Base-by-base conservation (phyloP, 1,284 basidiomycete genomes). In the Thelephora terrestris region DNA sequence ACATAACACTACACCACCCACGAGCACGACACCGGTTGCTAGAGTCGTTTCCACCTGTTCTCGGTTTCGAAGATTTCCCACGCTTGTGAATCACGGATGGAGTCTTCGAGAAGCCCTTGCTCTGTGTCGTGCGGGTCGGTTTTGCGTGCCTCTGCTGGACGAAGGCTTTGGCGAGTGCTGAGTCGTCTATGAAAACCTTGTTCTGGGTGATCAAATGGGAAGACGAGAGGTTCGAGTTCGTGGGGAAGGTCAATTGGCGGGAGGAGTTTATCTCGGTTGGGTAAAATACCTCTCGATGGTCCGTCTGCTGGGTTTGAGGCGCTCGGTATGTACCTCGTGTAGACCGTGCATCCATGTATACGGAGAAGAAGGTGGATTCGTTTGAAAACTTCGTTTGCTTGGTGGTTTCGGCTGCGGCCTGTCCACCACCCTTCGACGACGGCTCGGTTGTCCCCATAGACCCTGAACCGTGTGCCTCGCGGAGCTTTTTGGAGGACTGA, bases 371-470 rank as follows among this genome's bases (percentile, higher is more conserved):
- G n/a, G n/a, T n/a, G n/a, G n/a, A n/a, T n/a, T 9, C 7, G 21
- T 17, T 18, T 35, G n/a, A n/a, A n/a, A n/a, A n/a, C n/a, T n/a
- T n/a, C n/a, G n/a, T n/a, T n/a, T n/a, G n/a, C n/a, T n/a, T n/a
- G n/a, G n/a, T n/a, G n/a, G n/a, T n/a, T n/a, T n/a, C n/a, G n/a
- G n/a, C n/a, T n/a, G n/a, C n/a, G 42, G 0, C 59, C 53, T 0
- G 50, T 49, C 21, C 34, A 21, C 64, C 63, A 66, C 0, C 52
- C 61, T 14, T 61, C 54, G 14, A 64, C 43, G 2, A 65, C 54
- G 0, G 55, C 61, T 5, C 32, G 16, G 50, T 66, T 66, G 57
- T 65, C 61, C 0, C 62, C 53, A 21, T 43, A 55, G 7, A 62
- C 44, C 0, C 10, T 36, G 34, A 36, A 36, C n/a, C 12, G 12